These are phyloP conservation scores for Micromonas pusilla DNA, from an alignment of 139 green algal genomes.

Conservation along the genomic window DNA sequence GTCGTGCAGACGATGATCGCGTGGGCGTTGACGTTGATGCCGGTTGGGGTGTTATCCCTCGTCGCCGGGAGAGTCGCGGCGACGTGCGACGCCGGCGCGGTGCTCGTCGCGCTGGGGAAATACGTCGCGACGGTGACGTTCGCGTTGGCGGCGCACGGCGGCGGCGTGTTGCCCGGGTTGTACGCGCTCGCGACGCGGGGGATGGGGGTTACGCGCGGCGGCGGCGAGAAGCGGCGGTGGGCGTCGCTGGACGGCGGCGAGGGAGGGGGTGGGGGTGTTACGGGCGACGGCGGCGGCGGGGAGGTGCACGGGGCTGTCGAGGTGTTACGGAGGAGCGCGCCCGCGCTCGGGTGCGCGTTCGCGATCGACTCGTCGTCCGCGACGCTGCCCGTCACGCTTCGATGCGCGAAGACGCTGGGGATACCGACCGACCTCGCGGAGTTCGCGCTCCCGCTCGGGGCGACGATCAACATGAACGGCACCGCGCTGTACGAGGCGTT, in stretches of 20 bases:
- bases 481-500: slow-evolving; percentile 57
- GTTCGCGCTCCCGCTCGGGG: slow-evolving; percentile 55
- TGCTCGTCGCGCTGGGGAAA: slow-evolving; percentile 39
- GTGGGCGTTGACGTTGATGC: slow-evolving; percentile 41
- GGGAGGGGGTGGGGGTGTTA: neutral
- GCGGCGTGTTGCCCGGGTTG: slow-evolving; percentile 38
- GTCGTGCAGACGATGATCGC: neutral
- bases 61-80: slow-evolving; percentile 41
- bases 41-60: slow-evolving; percentile 46
- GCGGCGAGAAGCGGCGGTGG: no score
- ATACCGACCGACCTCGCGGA: slow-evolving; percentile 35
- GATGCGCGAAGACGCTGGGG: slow-evolving; percentile 40
- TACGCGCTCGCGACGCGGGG: slow-evolving; percentile 37
- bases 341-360: slow-evolving; percentile 47
- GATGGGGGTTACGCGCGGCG: no score
- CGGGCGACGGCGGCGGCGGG: neutral
- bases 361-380: slow-evolving; percentile 40
- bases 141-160: slow-evolving; percentile 41
- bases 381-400: slow-evolving; percentile 47
- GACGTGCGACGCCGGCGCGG: slow-evolving; percentile 40
- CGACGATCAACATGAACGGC: slow-evolving; percentile 55
- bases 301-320: neutral
- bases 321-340: neutral
- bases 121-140: slow-evolving; percentile 47
- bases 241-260: no score